Conservation (phyloP, 129 eudicot genomes). For the Heracleum sosnowskyi region DNA sequence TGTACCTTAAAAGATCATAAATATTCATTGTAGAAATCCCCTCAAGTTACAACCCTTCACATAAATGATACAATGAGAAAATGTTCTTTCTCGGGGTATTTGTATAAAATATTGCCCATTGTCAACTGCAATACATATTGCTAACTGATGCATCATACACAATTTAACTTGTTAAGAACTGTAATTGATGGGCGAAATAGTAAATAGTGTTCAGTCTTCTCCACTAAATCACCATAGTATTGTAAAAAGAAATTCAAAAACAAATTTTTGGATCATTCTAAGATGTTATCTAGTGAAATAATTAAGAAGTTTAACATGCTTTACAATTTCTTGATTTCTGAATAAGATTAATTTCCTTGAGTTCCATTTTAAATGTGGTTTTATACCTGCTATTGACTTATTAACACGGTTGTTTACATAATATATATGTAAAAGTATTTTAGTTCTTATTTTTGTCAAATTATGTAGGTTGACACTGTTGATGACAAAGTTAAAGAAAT, state of each 20-base stretch:
- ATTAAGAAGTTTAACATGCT: not conserved
- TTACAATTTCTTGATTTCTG: not conserved
- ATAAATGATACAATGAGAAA: not conserved
- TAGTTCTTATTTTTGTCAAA: conserved; percentile 3
- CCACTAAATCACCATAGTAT: not conserved
- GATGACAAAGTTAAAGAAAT: conserved; percentile 68
- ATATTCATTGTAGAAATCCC: not conserved
- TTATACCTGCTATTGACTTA: too few species aligned
- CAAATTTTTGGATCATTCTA: not conserved
- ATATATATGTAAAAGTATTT: too few species aligned
- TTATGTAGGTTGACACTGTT: conserved; percentile 54
- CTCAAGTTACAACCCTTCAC: not conserved
- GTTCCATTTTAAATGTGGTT: not conserved
- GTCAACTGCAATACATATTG: not conserved
- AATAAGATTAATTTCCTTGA: not conserved
- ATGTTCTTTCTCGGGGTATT: not conserved
- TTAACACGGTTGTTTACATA: not conserved
- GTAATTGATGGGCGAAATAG: not conserved
- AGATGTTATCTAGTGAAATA: not conserved
- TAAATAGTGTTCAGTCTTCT: not conserved
- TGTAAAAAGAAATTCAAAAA: not conserved
- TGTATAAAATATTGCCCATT: not conserved
- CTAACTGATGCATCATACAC: not conserved
- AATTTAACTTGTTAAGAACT: not conserved
- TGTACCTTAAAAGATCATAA: not conserved